Percentiles rank a stretch among this genome's conserved stretches.
Evolutionary conservation across 805 yeast species (phyloP).

Genomic region (Yarrowia hollandica): DNA sequence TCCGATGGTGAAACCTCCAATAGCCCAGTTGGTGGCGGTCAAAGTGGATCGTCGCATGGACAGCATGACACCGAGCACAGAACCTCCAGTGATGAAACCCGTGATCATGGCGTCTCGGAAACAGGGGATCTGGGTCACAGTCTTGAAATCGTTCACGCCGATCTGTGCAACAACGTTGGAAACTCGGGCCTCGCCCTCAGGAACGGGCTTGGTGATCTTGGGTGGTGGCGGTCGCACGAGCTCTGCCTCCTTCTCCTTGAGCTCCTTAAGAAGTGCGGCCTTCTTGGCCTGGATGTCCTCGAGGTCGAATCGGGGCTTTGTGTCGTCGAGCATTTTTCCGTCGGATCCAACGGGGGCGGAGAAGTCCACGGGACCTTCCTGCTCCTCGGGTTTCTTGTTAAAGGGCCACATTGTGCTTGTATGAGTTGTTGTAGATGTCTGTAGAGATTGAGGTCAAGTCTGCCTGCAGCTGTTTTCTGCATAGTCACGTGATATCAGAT

Average conservation of each 20-base stretch:
- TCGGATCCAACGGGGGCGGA: background rate
- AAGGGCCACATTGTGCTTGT: slow-evolving; percentile 14
- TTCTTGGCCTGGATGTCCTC: slow-evolving; percentile 26
- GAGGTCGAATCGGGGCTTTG: slow-evolving; percentile 13
- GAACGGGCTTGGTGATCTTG: slow-evolving; percentile 19
- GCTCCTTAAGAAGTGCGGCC: slow-evolving; percentile 23
- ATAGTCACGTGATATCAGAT: background rate
- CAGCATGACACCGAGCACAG: slow-evolving; percentile 38
- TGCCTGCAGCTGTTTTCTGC: slow-evolving; percentile 4
- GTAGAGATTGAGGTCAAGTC: slow-evolving; percentile 16
- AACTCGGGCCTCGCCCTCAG: slow-evolving; percentile 24
- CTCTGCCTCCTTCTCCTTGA: slow-evolving; percentile 19
- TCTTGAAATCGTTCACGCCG: slow-evolving; percentile 39
- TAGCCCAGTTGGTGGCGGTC: slow-evolving; percentile 73
- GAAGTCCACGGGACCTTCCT: slow-evolving; percentile 14
- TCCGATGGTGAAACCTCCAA: slow-evolving; percentile 77
- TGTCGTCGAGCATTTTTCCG: slow-evolving; percentile 6
- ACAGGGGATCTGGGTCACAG: slow-evolving; percentile 42
- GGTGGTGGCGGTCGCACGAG: slow-evolving; percentile 22
- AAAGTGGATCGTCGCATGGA: slow-evolving; percentile 30
- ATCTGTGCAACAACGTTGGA: slow-evolving; percentile 31
- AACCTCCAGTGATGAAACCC: slow-evolving; percentile 41
- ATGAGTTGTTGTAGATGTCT: background rate
- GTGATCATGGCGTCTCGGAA: slow-evolving; percentile 43
- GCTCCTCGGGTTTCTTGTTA: background rate